Base-by-base conservation (phyloP, 805 yeast species). In the Geotrichum ghanense region DNA sequence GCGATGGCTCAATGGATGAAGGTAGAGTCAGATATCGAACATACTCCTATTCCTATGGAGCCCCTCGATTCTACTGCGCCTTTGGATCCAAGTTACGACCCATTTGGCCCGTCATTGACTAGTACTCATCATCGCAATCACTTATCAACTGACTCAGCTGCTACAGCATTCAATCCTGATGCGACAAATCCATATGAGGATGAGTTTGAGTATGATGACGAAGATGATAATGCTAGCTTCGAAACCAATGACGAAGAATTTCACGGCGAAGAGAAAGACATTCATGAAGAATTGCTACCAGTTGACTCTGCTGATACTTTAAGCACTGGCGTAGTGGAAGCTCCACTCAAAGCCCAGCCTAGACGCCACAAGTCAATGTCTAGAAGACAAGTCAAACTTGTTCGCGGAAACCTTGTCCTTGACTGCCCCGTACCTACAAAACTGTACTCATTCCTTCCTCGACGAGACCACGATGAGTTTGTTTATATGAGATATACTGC, bases 401-500 rank as follows among this genome's bases (percentile, higher is more conserved):
- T 81, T 48, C 70, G 81, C 45, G 94, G 96, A 56, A 79, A 90
- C 56, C 75, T 92, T 61, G 87, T 89, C 10, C 71, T 92, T 47
- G 97, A 92, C 61, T 90, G 94, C 57, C 95, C 97, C 2, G 82
- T 92, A 43, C 97, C 99, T 12, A 80, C 88, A 21, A 92, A 89
- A 51, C 71, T 92, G 49, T 78, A 81, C 54, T 80, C 83, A 51
- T 89, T 88, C 53, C 67, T 94, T 47, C 95, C 97, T 3, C 73
- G 87, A 56, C 78, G 92, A 43, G 95, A 86, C 53, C 81, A 82
- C 52, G 95, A 92, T 47, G 99, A 92, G 64, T 92, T 87, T 62
- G 81, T 92, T 14, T 86, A 86, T 65, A 89, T 92, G 97, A 80
- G 96, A 54, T 92, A 92, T 64, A 86, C 97, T 0, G 99, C 98